These are phyloP conservation scores for Plasmodium falciparum DNA, from an alignment of 169 alveolate genomes.

Conservation along the genomic window DNA sequence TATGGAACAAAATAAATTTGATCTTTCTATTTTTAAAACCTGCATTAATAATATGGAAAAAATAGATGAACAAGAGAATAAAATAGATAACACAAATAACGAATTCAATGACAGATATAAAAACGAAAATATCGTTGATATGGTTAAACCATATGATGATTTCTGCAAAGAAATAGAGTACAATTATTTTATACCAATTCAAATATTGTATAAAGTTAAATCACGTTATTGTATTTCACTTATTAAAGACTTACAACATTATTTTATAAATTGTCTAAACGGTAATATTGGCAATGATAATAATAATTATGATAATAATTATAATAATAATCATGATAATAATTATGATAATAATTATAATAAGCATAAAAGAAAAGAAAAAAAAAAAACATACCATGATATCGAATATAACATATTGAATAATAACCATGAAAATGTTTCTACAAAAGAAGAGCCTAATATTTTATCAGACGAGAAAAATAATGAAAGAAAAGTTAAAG, in stretches of 20 bases:
- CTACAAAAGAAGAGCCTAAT: too few species aligned
- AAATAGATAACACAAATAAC: too few species aligned
- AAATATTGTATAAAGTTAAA: slow-evolving; percentile 25
- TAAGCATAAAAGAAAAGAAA: not conserved
- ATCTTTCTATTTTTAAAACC: not conserved
- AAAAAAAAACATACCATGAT: not conserved
- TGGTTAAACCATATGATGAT: slow-evolving; percentile 14
- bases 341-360: not conserved
- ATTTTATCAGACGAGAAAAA: not conserved
- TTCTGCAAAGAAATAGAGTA: slow-evolving; percentile 15
- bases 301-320: not conserved
- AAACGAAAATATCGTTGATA: too few species aligned
- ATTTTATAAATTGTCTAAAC: slow-evolving; percentile 21
- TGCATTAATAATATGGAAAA: not conserved
- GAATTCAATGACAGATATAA: too few species aligned
- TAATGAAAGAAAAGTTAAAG: not conserved
- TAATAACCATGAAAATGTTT: too few species aligned
- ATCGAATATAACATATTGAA: too few species aligned
- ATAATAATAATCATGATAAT: not conserved
- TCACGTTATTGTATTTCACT: not conserved
- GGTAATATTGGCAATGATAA: not conserved
- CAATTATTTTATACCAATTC: slow-evolving; percentile 30
- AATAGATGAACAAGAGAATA: not conserved
- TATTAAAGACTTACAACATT: slow-evolving; percentile 23
- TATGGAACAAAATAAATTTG: slow-evolving; percentile 7